Conservation (phyloP, 805 yeast species). For the Pichia kluyveri region DNA sequence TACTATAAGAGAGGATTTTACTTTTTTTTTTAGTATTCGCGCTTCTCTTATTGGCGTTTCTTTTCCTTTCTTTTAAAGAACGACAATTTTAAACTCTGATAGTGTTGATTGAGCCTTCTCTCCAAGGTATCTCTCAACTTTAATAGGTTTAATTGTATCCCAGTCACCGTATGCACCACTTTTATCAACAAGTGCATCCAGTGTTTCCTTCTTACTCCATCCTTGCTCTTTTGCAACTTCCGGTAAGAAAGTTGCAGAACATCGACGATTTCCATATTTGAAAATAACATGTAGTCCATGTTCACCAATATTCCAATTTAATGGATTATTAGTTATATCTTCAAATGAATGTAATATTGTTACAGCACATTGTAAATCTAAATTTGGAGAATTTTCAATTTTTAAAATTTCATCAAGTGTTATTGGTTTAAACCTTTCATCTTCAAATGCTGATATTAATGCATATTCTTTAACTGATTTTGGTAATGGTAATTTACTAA, state of each 20-base stretch:
- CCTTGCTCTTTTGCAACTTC: slow-evolving; percentile 83
- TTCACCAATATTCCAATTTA: slow-evolving; percentile 72
- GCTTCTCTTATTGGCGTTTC: no score
- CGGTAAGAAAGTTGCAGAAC: slow-evolving; percentile 80
- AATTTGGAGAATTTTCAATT: background rate
- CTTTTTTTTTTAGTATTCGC: no score
- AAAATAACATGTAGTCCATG: slow-evolving; percentile 52
- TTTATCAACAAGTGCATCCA: slow-evolving; percentile 61
- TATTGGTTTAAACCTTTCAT: slow-evolving; percentile 69
- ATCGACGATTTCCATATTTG: background rate
- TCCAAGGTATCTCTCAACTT: slow-evolving; percentile 47
- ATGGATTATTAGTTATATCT: slow-evolving; percentile 34
- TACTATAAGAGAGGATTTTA: background rate
- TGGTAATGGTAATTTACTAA: slow-evolving; percentile 43
- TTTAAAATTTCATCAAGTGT: slow-evolving; percentile 39
- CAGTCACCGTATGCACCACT: no score
- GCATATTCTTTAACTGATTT: slow-evolving; percentile 58
- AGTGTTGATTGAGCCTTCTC: background rate
- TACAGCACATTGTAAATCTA: slow-evolving; percentile 41
- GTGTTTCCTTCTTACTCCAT: slow-evolving; percentile 68
- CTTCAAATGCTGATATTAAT: slow-evolving; percentile 64
- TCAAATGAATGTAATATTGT: slow-evolving; percentile 58
- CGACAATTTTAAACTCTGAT: background rate
- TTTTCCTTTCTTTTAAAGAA: no score
- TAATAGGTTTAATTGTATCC: background rate